Percentiles rank a stretch among this genome's conserved stretches.
phyloP scores from a whole-genome alignment of 805 yeast species.

The Candida chauliodis region DNA sequence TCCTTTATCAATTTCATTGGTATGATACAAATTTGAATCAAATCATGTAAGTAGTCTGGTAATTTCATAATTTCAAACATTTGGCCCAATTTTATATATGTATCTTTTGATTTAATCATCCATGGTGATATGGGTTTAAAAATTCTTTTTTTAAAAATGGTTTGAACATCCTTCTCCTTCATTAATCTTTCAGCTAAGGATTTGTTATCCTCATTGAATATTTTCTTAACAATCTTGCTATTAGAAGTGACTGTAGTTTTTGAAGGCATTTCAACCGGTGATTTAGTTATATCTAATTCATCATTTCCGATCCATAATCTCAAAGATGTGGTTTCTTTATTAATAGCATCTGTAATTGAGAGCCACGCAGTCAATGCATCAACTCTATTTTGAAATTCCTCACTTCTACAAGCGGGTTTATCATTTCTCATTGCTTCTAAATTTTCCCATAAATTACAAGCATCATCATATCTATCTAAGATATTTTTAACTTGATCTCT shows the following conservation, averaged over 20 bases:
- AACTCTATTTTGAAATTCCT: conserved; percentile 59
- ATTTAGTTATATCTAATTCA: conserved; percentile 59
- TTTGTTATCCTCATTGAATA: conserved; percentile 56
- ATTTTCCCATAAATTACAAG: conserved; percentile 78
- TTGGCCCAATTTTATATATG: conserved; percentile 59
- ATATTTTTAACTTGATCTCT: conserved; percentile 50
- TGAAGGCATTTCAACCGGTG: conserved; percentile 19
- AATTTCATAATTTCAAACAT: conserved; percentile 65
- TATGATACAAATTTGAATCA: conserved; percentile 65
- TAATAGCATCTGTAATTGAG: conserved; percentile 66
- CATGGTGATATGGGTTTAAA: conserved; percentile 73
- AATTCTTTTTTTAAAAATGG: conserved; percentile 66
- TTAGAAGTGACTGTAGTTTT: conserved; percentile 12
- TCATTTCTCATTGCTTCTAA: conserved; percentile 73
- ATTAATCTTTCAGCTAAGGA: conserved; percentile 79
- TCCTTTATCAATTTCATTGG: conserved; percentile 81
- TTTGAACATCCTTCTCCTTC: conserved; percentile 74
- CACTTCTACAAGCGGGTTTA: conserved; percentile 65
- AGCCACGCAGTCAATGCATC: conserved; percentile 85
- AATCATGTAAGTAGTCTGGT: conserved; percentile 65
- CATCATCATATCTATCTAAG: conserved; percentile 58
- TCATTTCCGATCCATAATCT: conserved; percentile 82
- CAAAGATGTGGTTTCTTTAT: conserved; percentile 56
- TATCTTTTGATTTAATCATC: conserved; percentile 74
- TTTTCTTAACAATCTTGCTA: conserved; percentile 18